A percentile compares a stretch with the other conserved stretches of the same genome.
phyloP scores from a whole-genome alignment of 108 stramenopile genomes.

The Seminavis robusta region DNA sequence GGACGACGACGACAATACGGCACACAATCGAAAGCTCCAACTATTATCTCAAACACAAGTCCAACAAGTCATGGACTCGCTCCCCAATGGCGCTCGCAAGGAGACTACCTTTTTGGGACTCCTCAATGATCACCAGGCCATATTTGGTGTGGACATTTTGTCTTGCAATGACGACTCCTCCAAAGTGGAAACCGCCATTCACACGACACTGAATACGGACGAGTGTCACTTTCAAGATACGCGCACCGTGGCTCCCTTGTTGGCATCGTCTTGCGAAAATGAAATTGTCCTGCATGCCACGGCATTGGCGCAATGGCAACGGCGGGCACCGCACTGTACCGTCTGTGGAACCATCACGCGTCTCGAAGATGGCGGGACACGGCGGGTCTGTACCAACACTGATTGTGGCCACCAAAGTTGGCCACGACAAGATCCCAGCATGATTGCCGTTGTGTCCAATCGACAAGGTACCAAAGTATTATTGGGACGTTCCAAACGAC shows the following conservation, averaged over 20 bases:
- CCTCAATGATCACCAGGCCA: constrained; percentile 7
- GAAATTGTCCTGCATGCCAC: constrained; percentile 76
- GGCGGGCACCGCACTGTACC: constrained; percentile 43
- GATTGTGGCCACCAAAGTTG: constrained; percentile 39
- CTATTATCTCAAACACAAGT: no score
- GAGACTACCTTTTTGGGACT: constrained; percentile 48
- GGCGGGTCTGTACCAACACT: constrained; percentile 37
- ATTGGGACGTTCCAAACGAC: constrained; percentile 64
- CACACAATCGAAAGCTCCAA: no score
- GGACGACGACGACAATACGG: no score
- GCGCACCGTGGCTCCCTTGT: constrained; percentile 58
- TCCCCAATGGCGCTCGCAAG: no score
- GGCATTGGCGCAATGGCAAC: constrained; percentile 64
- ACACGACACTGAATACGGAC: neutral
- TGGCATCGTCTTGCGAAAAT: constrained; percentile 49
- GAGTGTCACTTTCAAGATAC: constrained; percentile 51
- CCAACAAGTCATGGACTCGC: no score
- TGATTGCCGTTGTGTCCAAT: constrained; percentile 61
- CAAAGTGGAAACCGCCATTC: neutral
- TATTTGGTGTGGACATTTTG: constrained; percentile 53
- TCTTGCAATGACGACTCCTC: constrained; percentile 6
- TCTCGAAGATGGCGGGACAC: constrained; percentile 57
- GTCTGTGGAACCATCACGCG: constrained; percentile 45
- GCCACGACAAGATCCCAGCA: constrained; percentile 82
- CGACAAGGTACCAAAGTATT: constrained; percentile 45